Evolutionary conservation across 495 filamentous ascomycete genomes (phyloP).

Genomic region (Platismatia glauca): DNA sequence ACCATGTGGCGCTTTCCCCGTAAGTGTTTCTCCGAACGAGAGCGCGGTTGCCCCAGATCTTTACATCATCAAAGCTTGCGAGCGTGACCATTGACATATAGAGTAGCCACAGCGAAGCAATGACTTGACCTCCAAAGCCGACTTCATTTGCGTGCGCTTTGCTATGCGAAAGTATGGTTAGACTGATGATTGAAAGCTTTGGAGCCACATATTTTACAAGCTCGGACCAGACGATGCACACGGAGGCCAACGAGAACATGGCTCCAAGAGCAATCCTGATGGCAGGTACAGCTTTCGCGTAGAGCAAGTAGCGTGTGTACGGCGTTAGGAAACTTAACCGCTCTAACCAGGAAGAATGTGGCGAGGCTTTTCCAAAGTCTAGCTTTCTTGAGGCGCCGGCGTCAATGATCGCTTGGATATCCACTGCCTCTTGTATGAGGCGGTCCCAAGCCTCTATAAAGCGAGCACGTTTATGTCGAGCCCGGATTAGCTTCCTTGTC

Average conservation of each 20-base stretch:
- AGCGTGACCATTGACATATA: constrained; percentile 89
- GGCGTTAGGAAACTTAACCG: constrained; percentile 63
- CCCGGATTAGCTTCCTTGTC: constrained; percentile 68
- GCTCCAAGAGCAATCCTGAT: constrained; percentile 50
- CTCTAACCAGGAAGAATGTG: constrained; percentile 44
- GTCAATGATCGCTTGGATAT: constrained; percentile 75
- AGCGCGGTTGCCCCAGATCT: constrained; percentile 89
- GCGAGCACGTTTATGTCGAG: constrained; percentile 70
- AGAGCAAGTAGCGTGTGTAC: constrained; percentile 70
- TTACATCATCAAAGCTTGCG: constrained; percentile 75
- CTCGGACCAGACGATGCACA: constrained; percentile 86
- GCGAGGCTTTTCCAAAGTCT: constrained; percentile 55
- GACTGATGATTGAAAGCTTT: constrained; percentile 68
- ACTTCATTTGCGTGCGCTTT: constrained; percentile 55
- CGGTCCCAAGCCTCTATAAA: constrained; percentile 82
- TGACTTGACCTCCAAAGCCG: constrained; percentile 74
- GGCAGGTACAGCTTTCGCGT: constrained; percentile 61
- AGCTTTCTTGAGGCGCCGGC: constrained; percentile 72
- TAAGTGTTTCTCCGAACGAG: constrained; percentile 86
- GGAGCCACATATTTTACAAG: constrained; percentile 69
- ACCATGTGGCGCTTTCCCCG: constrained; percentile 88
- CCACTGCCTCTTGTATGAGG: constrained; percentile 59
- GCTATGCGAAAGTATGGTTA: constrained; percentile 75
- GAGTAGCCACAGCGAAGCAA: constrained; percentile 77
- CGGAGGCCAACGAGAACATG: constrained; percentile 63